These are phyloP conservation scores for Aspergillus neotritici DNA, from an alignment of 2,329 filamentous ascomycete species.

Conservation along the genomic window DNA sequence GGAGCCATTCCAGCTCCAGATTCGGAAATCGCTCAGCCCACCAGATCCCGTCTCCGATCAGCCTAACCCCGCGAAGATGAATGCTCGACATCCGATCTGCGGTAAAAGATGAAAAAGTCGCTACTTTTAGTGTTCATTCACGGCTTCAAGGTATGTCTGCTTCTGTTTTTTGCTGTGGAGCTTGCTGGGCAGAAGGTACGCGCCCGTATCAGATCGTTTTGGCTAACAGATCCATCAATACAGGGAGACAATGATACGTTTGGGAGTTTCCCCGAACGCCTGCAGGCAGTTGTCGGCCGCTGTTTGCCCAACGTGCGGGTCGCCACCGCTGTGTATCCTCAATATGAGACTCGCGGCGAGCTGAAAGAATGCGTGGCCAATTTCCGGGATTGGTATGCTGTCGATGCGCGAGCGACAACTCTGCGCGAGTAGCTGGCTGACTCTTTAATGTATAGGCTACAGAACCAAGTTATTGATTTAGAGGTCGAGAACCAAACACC, in stretches of 20 bases:
- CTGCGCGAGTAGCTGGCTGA: not conserved
- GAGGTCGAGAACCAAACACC: constrained; percentile 76
- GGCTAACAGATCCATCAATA: not conserved
- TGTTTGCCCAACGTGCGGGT: constrained; percentile 40
- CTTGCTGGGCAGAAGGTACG: too few species aligned
- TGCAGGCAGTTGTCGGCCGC: constrained; percentile 38
- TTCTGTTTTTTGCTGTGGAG: too few species aligned
- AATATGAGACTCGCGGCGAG: constrained; percentile 47
- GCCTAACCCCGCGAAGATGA: constrained; percentile 6
- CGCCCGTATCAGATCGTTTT: not conserved
- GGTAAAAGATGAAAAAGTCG: constrained; percentile 39
- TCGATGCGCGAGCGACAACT: not conserved
- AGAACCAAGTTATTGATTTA: constrained; percentile 88
- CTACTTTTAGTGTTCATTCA: constrained; percentile 46
- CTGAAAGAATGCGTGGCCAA: constrained; percentile 41
- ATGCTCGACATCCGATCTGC: not conserved
- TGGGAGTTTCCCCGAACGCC: constrained; percentile 41
- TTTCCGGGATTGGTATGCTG: constrained; percentile 45
- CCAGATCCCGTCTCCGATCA: not conserved
- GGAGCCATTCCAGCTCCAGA: too few species aligned
- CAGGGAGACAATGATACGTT: constrained; percentile 49
- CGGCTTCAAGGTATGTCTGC: constrained; percentile 42
- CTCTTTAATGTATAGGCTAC: constrained; percentile 53
- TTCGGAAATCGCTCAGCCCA: too few species aligned
- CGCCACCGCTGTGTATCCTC: constrained; percentile 42